phyloP scores from a whole-genome alignment of 495 filamentous ascomycete species.

The Xylaria cubensis region DNA sequence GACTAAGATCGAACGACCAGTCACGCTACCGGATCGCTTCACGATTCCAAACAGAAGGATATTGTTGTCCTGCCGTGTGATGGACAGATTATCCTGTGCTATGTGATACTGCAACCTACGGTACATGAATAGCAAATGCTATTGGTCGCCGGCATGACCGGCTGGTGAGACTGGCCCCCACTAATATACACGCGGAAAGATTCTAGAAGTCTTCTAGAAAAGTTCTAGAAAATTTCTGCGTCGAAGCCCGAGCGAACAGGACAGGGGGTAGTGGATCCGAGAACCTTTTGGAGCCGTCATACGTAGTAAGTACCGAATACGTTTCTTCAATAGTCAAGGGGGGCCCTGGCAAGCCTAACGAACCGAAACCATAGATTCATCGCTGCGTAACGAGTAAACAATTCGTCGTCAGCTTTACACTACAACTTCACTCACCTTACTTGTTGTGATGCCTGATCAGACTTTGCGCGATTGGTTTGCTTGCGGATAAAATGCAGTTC shows the following conservation, averaged over 20 bases:
- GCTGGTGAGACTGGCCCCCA: constrained; percentile 5
- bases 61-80: background rate
- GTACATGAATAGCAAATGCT: background rate
- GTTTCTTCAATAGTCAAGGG: background rate
- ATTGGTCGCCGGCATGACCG: constrained; percentile 36
- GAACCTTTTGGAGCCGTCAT: constrained; percentile 10
- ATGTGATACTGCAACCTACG: background rate
- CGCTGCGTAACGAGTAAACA: background rate
- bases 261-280: constrained; percentile 15
- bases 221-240: constrained; percentile 24
- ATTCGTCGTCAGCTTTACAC: constrained; percentile 2
- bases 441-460: no score
- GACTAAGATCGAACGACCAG: background rate
- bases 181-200: constrained; percentile 30
- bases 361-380: background rate
- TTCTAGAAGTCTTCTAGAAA: constrained; percentile 39
- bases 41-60: background rate
- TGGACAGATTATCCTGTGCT: constrained; percentile 10
- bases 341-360: constrained; percentile 4
- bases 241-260: background rate
- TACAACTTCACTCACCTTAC: background rate
- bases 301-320: constrained; percentile 12
- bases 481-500: background rate
- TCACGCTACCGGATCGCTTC: background rate
- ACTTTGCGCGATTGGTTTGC: constrained; percentile 1